phyloP scores from a whole-genome alignment of 192 early-diverging fungal genomes.

The Backusella psychrophila region DNA sequence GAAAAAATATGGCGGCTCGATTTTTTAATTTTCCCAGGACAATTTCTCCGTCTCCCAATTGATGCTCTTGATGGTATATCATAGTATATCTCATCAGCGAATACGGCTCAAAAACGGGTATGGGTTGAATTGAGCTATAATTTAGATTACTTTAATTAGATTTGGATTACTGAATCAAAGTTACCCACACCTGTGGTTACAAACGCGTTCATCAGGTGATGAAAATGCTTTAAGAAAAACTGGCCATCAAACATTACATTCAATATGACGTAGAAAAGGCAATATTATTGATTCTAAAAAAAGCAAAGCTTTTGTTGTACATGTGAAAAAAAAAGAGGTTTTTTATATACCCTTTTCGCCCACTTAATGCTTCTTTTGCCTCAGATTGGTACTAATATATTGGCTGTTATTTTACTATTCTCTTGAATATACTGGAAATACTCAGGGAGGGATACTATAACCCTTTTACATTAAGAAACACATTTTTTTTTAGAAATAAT shows the following conservation, averaged over 20 bases:
- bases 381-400: not conserved
- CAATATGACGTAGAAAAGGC: not conserved
- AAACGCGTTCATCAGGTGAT: conserved; percentile 3
- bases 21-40: not conserved
- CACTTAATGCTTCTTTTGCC: not conserved
- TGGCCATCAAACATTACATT: not conserved
- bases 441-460: not conserved
- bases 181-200: conserved; percentile 3
- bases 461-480: not conserved
- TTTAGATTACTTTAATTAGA: not conserved
- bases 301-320: conserved; percentile 1
- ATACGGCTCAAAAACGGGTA: not conserved
- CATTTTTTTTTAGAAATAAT: not conserved
- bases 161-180: not conserved
- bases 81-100: not conserved
- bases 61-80: not conserved
- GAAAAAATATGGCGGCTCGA: not conserved
- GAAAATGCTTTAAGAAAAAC: not conserved
- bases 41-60: not conserved
- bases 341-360: not conserved
- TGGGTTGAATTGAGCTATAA: not conserved
- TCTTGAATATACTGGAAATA: not conserved
- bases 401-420: not conserved
- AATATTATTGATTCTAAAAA: not conserved
- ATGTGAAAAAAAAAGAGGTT: not conserved